Base-by-base conservation (phyloP, 345 rosid genomes). In the Syzygium aqueum region DNA sequence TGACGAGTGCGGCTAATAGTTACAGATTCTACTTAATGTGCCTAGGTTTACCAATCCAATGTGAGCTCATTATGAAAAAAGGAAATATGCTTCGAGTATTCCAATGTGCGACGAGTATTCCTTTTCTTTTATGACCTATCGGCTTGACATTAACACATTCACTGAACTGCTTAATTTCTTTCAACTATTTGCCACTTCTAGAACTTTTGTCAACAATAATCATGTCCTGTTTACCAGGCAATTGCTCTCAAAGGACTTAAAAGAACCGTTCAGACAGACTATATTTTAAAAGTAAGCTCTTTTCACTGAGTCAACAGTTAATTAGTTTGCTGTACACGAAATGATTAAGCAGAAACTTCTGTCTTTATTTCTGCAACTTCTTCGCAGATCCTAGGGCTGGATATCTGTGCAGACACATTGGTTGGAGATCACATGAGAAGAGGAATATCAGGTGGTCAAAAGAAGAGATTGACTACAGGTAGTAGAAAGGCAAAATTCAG, bases 391-490 rank as follows among this genome's bases (percentile, higher is more conserved):
- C 90, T 91, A 33, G 94, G 95, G 63, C 91, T 93, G 49, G 94
- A 93, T 85, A 85, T 92, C 28, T 93, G 94, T 87, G 93, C 91
- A 3, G 94, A 90, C 51, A 93, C 93, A 53, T 7, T 92, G 53
- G 93, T 93, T 40, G 94, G 95, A 37, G 90, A 92, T 89, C 89
- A 65, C 84, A 89, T 92, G 91, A 88, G 86, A 87, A 88, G 93
- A 88, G 94, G 95, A 50, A 90, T 92, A 28, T 93, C 95, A 13
- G 95, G 94, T 53, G 94, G 95, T 28, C 92, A 93, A 77, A 93
- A 92, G 87, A 93, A 91, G 84, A 84, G 95, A 46, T 51, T 93
- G 84, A 92, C 94, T 12, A 93, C 93, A 84, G 95, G 95, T 93
- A 88, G 17, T 37, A 27, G 16, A 40, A 54, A 50, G 53, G 61